phyloP scores from a whole-genome alignment of 164 flowering plant species.

The Pachysandra terminalis region DNA sequence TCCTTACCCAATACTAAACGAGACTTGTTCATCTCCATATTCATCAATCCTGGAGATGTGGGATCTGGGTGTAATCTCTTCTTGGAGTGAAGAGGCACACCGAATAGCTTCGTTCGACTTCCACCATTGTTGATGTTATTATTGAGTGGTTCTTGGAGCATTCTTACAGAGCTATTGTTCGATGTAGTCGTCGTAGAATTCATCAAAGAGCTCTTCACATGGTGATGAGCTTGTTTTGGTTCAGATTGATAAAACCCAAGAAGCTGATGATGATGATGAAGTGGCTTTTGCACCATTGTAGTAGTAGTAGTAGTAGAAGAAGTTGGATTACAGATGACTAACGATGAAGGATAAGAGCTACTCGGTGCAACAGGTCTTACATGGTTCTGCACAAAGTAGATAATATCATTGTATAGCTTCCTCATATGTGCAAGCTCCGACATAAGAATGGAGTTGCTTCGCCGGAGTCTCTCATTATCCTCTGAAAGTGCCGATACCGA shows the following conservation, averaged over 20 bases:
- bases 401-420: conserved; percentile 90
- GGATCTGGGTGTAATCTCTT: conserved; percentile 80
- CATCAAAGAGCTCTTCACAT: conserved; percentile 14
- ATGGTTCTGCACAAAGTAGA: conserved; percentile 92
- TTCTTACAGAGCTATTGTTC: conserved; percentile 32
- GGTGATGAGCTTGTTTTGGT: conserved; percentile 29
- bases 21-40: conserved; percentile 44
- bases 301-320: conserved; percentile 3
- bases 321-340: conserved; percentile 26
- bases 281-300: conserved; percentile 32
- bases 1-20: conserved; percentile 54
- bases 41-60: conserved; percentile 16
- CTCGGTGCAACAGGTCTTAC: conserved; percentile 89
- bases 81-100: conserved; percentile 74
- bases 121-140: conserved; percentile 8
- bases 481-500: conserved; percentile 59
- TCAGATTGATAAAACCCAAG: conserved; percentile 32
- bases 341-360: conserved; percentile 41
- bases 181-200: conserved; percentile 31
- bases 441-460: conserved; percentile 78
- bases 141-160: conserved; percentile 43
- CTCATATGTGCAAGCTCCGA: conserved; percentile 91
- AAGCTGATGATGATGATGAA: conserved; percentile 30
- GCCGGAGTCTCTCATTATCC: conserved; percentile 79
- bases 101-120: conserved; percentile 67